Base-by-base conservation (phyloP, 1,284 basidiomycete species). In the Psilocybe mexicana region DNA sequence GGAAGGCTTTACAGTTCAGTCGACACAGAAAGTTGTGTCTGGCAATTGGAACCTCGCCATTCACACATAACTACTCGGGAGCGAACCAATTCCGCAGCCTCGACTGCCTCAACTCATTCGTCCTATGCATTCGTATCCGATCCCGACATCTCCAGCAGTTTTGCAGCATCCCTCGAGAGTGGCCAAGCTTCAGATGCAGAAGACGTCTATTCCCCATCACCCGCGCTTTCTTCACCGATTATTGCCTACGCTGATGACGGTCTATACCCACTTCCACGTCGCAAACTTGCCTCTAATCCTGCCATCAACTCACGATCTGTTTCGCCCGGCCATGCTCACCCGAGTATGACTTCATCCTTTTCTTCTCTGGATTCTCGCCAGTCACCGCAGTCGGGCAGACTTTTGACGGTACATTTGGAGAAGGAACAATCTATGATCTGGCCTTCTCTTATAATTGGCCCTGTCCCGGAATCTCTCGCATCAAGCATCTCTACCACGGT, bases 121-220 rank as follows among this genome's bases (percentile, higher is more conserved):
- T 92, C 89, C 0, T 92, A 86, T 63, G 89, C 90, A 2, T 79
- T 90, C 55, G 77, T 92, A 2, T 90, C 90, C 10, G 90, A 92
- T 61, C 84, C 83, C 1, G 89, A 92, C 62, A 86, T 91, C 52
- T 88, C 88, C 5, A 91, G 87, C 71, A 88, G 86, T 69, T 90
- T 92, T 63, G 86, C 87, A 2, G 88, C 87, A 6, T 92, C 90
- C 23, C 76, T 91, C 3, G 90, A 89, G 64, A 87, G 86, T 62
- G 85, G 76, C 3, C 84, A 84, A 33, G 78, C 78, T 8, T 91
- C 90, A 6, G 89, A 92, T 54, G 76, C 77, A 6, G 89, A 91
- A 55, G 88, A 90, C 57, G 67, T 72, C 6, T 69, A 72, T 54
- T 67, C 78, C 6, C 71, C 80, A 7, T 86, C 84, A 24, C 83